Conservation (phyloP, 148 eudicot genomes). For the Selenicereus undatus region DNA sequence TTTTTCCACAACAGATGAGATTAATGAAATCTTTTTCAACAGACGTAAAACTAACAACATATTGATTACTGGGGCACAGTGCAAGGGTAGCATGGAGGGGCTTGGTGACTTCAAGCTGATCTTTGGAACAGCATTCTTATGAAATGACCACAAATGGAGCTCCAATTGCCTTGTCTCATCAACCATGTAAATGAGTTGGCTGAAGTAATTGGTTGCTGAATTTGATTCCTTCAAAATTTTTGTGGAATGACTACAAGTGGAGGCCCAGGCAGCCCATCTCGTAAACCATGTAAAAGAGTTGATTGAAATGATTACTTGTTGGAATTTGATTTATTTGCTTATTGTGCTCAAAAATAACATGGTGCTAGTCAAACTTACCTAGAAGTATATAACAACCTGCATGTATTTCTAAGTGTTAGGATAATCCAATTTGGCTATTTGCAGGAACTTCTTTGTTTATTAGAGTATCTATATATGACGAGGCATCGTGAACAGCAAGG, state of each 20-base stretch:
- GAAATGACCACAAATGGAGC: not conserved
- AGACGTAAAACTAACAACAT: too few species aligned
- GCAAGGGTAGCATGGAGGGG: not conserved
- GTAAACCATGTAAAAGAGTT: not conserved
- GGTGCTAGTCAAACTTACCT: not conserved
- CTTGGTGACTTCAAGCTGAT: not conserved
- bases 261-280: not conserved
- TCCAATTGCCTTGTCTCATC: not conserved
- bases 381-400: not conserved
- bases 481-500: not conserved
- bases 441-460: too few species aligned
- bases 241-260: not conserved
- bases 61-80: too few species aligned
- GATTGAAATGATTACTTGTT: not conserved
- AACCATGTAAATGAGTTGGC: not conserved
- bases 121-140: not conserved
- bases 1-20: too few species aligned
- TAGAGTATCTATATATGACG: too few species aligned
- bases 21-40: too few species aligned
- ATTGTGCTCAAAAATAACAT: not conserved
- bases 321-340: not conserved
- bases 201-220: not conserved
- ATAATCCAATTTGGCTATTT: too few species aligned
- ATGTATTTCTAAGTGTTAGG: not conserved
- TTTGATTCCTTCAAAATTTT: not conserved